Evolutionary conservation across 176 grass and related monocot genomes (phyloP), one percentile per base, ranked within the genome.

Genomic region (Eragrostis nindensis): DNA sequence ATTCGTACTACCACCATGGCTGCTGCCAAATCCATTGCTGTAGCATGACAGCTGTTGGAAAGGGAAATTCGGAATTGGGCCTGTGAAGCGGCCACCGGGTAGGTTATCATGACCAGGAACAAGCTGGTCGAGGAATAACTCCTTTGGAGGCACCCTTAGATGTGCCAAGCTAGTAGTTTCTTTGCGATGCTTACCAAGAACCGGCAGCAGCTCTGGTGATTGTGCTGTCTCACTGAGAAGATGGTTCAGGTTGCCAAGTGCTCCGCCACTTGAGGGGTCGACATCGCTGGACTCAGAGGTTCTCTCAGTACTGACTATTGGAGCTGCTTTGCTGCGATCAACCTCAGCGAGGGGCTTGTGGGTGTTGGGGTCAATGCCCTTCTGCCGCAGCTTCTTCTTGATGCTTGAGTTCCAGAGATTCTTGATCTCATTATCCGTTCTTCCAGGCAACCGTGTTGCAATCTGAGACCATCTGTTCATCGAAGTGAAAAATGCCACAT

Each of bases 401-500:
- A 91, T 81, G 76, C 85, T 80, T 8, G 89, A 91, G 36, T 91
- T 91, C 89, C 89, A 91, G 16, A 91, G 82, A 82, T 91, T 91
- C 89, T 91, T 91, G 66, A 91, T 91, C 85, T 91, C 89, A 30
- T 91, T 91, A 30, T 91, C 89, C 32, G 89, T 91, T 79, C 89
- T 86, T 61, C 90, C 90, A 66, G 90, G 90, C 76, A 92, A 53
- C 19, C 85, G 80, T 59, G 90, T 85, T 62, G 90, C 84, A 77
- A 92, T 92, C 39, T 92, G 84, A 36, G 90, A 92, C 90, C 90
- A 92, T 67, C 90, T 92, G 69, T 17, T 70, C 38, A 27, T 59
- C 22, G 43, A 60, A 61, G 18, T 53, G 41, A 27, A 80, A 46
- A 25, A 32, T 7, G n/a, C 68, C 68, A 26, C 61, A 26, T 68